Conservation (phyloP, 2,329 filamentous ascomycete genomes). For the Leptodontidium sp. region DNA sequence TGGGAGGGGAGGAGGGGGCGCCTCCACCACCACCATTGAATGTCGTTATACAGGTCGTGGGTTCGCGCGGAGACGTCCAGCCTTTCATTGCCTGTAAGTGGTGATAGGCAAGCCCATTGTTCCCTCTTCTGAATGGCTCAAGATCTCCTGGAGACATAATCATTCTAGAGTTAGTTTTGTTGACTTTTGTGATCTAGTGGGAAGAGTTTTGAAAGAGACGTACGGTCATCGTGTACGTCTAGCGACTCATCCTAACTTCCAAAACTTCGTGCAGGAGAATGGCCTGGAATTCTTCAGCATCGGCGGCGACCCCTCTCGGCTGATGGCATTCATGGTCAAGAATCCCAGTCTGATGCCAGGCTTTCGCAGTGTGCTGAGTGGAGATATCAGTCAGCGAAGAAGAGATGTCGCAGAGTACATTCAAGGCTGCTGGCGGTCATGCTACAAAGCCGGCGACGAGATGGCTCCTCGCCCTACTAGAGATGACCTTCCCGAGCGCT, state of each 20-base stretch:
- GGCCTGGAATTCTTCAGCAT: constrained; percentile 79
- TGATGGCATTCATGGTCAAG: constrained; percentile 93
- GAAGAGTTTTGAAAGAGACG: constrained; percentile 67
- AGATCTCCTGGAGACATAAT: too few relatives aligned
- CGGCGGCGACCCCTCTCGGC: constrained; percentile 75
- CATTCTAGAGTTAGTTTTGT: too few relatives aligned
- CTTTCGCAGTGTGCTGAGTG: constrained; percentile 76
- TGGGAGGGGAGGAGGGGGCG: constrained; percentile 70
- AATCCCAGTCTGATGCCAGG: constrained; percentile 87
- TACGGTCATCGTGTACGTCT: constrained; percentile 77
- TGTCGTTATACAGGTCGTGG: constrained; percentile 78
- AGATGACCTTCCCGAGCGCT: constrained; percentile 21
- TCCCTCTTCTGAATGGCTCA: too few relatives aligned
- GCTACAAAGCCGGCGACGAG: constrained; percentile 80
- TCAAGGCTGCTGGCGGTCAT: constrained; percentile 87
- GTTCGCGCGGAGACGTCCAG: constrained; percentile 78
- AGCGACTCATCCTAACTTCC: constrained; percentile 75
- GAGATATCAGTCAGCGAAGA: constrained; percentile 78
- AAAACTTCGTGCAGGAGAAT: constrained; percentile 72
- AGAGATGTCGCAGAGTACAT: constrained; percentile 82
- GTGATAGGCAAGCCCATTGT: too few relatives aligned
- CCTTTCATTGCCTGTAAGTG: constrained; percentile 68
- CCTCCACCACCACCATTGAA: constrained; percentile 67
- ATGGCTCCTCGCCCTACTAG: constrained; percentile 23
- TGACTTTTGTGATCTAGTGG: constrained; percentile 50